phyloP scores from a whole-genome alignment of 2,329 filamentous ascomycete genomes.

The Colletotrichum acutatum region DNA sequence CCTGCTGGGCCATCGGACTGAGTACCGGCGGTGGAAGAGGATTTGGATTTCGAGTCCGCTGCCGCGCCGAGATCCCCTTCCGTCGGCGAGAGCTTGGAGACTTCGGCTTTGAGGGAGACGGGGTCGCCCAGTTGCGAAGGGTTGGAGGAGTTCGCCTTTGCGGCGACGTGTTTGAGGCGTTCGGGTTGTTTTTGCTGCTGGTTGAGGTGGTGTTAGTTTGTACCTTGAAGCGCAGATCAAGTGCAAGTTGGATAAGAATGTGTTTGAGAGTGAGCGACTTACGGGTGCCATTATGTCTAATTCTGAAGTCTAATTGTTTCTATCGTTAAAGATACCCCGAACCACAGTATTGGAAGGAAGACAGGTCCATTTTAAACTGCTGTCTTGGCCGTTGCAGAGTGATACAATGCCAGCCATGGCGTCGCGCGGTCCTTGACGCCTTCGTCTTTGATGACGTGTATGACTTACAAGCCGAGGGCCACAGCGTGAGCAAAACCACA shows the following conservation, averaged over 20 bases:
- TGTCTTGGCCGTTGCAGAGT: background rate
- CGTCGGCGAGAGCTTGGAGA: constrained; percentile 27
- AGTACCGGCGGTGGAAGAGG: background rate
- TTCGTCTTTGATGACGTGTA: constrained; percentile 35
- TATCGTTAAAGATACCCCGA: no score
- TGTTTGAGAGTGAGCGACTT: background rate
- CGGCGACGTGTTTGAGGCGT: constrained; percentile 34
- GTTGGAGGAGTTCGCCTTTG: constrained; percentile 41
- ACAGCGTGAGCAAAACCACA: background rate
- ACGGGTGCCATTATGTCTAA: constrained; percentile 27
- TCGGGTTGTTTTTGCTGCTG: constrained; percentile 28
- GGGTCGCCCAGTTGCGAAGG: constrained; percentile 52
- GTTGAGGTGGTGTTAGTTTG: background rate
- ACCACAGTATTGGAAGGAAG: no score
- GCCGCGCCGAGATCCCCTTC: constrained; percentile 22
- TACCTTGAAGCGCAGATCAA: background rate
- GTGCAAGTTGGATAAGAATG: background rate
- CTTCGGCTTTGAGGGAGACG: constrained; percentile 52
- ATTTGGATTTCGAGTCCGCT: background rate
- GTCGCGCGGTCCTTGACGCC: constrained; percentile 25
- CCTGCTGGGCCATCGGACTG: background rate
- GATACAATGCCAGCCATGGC: background rate
- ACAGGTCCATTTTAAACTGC: background rate
- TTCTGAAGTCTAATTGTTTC: background rate
- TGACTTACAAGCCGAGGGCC: constrained; percentile 27